Percentiles rank a stretch among this genome's conserved stretches.
phyloP scores from a whole-genome alignment of 345 rosid species.

The Eucalyptus cladocalyx region DNA sequence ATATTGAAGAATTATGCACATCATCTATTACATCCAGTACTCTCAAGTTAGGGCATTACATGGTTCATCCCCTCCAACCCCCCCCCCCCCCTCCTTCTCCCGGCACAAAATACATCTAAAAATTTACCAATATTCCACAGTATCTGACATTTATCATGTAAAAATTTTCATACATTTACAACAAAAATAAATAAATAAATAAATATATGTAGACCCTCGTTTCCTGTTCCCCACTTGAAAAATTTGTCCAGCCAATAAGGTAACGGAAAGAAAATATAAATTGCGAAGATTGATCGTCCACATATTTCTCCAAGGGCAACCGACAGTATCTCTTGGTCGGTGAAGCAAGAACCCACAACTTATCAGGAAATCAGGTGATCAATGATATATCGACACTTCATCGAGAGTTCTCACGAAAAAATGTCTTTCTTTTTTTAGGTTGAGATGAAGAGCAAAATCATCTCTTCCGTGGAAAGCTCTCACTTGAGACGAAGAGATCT shows the following conservation, averaged over 20 bases:
- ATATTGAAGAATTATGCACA: not conserved
- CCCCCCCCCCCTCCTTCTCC: not conserved
- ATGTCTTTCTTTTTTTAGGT: not conserved
- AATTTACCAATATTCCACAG: not conserved
- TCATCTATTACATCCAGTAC: not conserved
- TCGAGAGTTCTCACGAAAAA: not conserved
- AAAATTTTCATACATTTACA: not conserved
- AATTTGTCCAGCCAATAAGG: not conserved
- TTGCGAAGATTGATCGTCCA: not conserved
- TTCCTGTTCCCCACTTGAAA: not conserved
- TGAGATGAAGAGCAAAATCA: not conserved
- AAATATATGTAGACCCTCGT: not conserved
- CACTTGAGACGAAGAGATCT: not conserved
- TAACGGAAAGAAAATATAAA: not conserved
- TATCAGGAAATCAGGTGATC: not conserved
- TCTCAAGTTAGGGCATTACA: not conserved
- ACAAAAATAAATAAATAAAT: no score
- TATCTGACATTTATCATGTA: not conserved
- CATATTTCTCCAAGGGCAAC: not conserved
- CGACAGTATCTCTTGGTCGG: not conserved
- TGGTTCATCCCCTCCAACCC: not conserved
- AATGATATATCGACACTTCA: not conserved
- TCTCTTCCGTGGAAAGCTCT: not conserved
- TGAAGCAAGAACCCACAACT: not conserved
- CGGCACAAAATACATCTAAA: not conserved